phyloP scores from a whole-genome alignment of 2,329 filamentous ascomycete genomes.

The Trichoderma aggressivum region DNA sequence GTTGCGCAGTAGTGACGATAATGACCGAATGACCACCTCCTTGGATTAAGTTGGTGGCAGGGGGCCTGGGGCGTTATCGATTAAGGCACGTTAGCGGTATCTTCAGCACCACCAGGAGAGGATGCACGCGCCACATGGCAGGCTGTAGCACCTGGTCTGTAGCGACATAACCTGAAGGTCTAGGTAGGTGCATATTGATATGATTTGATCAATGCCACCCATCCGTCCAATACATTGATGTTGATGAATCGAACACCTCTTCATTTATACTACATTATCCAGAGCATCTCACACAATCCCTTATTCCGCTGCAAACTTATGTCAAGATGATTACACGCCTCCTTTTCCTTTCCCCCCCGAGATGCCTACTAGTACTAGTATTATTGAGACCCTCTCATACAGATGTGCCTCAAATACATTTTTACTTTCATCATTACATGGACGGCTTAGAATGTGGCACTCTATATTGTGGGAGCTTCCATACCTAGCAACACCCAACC shows the following conservation, averaged over 20 bases:
- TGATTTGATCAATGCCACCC: too few relatives aligned
- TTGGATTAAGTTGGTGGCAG: not conserved
- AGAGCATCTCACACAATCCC: not conserved
- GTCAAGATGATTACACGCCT: too few relatives aligned
- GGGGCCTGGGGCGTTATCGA: conserved; percentile 10
- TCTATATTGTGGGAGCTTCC: not conserved
- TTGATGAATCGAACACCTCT: not conserved
- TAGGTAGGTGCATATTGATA: too few relatives aligned
- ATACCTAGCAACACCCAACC: not conserved
- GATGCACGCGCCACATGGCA: not conserved
- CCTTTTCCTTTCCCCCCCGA: not conserved
- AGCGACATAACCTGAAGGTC: not conserved
- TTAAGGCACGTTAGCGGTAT: not conserved
- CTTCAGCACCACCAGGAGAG: not conserved
- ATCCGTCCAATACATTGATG: not conserved
- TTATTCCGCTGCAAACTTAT: not conserved
- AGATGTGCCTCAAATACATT: not conserved
- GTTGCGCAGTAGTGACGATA: not conserved
- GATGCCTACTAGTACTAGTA: not conserved
- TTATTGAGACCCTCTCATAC: too few relatives aligned
- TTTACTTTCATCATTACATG: not conserved
- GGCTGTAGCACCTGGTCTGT: not conserved
- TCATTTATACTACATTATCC: too few relatives aligned
- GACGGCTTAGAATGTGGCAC: not conserved
- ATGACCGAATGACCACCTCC: conserved; percentile 17